phyloP scores from a whole-genome alignment of 1,284 basidiomycete genomes.

The Nidula niveotomentosa region DNA sequence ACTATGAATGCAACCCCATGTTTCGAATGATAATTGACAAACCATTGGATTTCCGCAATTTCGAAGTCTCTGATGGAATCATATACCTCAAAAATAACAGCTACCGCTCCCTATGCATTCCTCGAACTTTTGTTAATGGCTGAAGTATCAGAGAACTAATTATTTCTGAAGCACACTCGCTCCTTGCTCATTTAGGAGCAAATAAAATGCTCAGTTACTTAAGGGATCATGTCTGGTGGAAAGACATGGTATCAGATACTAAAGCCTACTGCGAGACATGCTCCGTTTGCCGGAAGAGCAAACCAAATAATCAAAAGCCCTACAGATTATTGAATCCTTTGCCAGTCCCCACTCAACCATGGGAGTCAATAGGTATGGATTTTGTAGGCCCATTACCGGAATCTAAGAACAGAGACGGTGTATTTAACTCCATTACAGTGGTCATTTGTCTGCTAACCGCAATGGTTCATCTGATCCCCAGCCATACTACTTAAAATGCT shows the following conservation, averaged over 20 bases:
- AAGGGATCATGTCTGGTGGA: constrained; percentile 33
- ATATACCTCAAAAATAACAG: too few relatives aligned
- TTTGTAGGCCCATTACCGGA: constrained; percentile 39
- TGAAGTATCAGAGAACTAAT: constrained; percentile 25
- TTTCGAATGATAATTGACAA: constrained; percentile 19
- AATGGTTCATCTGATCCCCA: constrained; percentile 29
- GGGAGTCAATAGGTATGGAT: constrained; percentile 39
- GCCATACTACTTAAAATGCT: constrained; percentile 23
- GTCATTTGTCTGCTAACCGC: constrained; percentile 12
- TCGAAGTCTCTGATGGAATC: constrained; percentile 17
- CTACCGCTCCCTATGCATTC: constrained; percentile 29
- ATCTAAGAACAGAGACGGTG: constrained; percentile 11
- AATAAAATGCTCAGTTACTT: constrained; percentile 28
- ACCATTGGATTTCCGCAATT: constrained; percentile 20
- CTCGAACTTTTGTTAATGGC: constrained; percentile 17
- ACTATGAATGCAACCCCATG: constrained; percentile 18
- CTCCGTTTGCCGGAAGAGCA: too few relatives aligned
- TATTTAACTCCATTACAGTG: neutral
- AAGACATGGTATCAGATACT: constrained; percentile 21
- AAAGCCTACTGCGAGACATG: constrained; percentile 24
- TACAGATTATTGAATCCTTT: constrained; percentile 31
- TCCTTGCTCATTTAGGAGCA: constrained; percentile 29
- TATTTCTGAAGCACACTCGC: constrained; percentile 28
- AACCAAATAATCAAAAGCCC: constrained; percentile 26
- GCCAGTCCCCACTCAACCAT: constrained; percentile 26